Base-by-base conservation (phyloP, 2,329 filamentous ascomycete species). In the Penicillium sp. region DNA sequence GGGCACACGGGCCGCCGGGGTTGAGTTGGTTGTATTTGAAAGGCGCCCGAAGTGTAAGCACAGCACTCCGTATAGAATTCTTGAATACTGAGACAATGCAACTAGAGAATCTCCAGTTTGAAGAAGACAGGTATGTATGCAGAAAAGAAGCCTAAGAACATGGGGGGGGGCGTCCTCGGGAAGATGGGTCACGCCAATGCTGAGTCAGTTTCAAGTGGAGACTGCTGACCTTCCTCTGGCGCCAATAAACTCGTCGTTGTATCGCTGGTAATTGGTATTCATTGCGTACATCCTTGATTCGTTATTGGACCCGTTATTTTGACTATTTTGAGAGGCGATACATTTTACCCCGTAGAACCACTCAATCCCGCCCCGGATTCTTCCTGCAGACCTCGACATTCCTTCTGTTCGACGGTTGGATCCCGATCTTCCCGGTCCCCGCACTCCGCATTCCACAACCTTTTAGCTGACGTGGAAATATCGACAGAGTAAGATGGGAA, bases 1-100 rank as follows among this genome's bases (percentile, higher is more conserved):
- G 58, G 69, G 66, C 63, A 66, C 66, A 68, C 68, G 62, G 67
- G 68, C 65, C 65, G 60, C 64, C 46, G 50, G 52, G 53, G 47
- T 56, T 36, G 31, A 33, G 23, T n/a, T 38, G 6, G 46, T 50
- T 50, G 53, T 55, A 39, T 36, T 38, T 44, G 27, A 5, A 51
- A 49, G 47, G 25, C 23, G 38, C 39, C 51, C 19, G 29, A 25
- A 43, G 21, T 36, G 29, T 36, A 21, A 21, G 13, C 10, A 29
- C 40, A 29, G 16, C 27, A 34, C 49, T 52, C 21, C 6, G 16
- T 46, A 16, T 27, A 21, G 10, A 8, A 4, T 34, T 29, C 3
- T 43, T 43, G 6, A 4, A n/a, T 19, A n/a, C 19, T 2, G 8
- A 19, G 8, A 51, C 2, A 33, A 51, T 44, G 5, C 9, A 29